Base-by-base conservation (phyloP, 768 basidiomycete species). In the Gautieria morchelliformis region DNA sequence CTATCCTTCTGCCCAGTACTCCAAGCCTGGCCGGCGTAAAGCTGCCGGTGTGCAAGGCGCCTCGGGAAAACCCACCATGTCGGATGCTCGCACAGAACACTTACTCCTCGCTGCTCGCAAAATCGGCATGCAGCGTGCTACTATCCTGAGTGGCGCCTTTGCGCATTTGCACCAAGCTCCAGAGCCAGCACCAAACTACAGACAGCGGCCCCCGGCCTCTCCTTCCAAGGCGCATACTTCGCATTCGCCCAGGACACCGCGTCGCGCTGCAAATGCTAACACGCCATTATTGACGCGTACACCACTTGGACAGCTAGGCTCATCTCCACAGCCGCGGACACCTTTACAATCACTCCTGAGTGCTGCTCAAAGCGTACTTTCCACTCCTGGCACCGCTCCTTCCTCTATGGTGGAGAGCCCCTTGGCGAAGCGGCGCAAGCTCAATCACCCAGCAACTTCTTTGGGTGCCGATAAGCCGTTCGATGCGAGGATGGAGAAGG, bases 41-140 rank as follows among this genome's bases (percentile, higher is more conserved):
- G 12, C 30, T 10, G 52, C 5, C 4, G 37, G 20, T 30, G 45
- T 42, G 2, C 51, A 17, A 52, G 20, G 3, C 8, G 17, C 56
- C 19, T 52, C 54, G 17, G 53, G 24, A 11, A 48, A 44, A 41
- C 55, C 53, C 39, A 22, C 19, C 12, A 46, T 46, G 17, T 55
- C 83, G 1, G 88, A 90, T 60, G 88, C 87, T 4, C 78, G 84
- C 47, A 74, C 77, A 0, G 87, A 89, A 62, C 86, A 86, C 62
- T 70, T 89, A 11, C 73, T 90, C 1, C 71, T 86, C 12, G 87
- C 87, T 3, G 83, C 85, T 9, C 78, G 85, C n/a, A 82, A 72
- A 53, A 74, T 88, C 4, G 87, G 87, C 4, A 77, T 80, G 33
- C 75, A 81, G 54, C 78, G 86, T 8, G 78, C 81, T 0, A 75